These are phyloP conservation scores for Claviceps digitariae DNA, from an alignment of 2,329 filamentous ascomycete genomes.

Conservation along the genomic window DNA sequence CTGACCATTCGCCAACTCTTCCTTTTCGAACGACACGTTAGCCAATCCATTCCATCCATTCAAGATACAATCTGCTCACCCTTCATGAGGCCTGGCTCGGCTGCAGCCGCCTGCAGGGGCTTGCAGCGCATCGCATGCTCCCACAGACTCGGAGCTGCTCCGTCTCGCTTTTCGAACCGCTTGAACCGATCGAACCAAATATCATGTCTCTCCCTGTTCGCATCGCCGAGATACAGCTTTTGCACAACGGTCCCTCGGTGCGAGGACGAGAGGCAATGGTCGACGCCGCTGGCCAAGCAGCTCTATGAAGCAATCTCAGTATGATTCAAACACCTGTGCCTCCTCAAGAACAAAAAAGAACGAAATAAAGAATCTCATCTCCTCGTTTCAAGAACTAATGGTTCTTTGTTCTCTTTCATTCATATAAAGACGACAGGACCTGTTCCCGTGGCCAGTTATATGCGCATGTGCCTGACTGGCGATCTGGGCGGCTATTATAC, in stretches of 20 bases:
- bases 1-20: not conserved
- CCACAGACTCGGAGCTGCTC: not conserved
- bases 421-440: constrained; percentile 58
- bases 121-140: constrained; percentile 2
- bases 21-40: not conserved
- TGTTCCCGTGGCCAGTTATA: constrained; percentile 82
- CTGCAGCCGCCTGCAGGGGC: not conserved
- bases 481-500: constrained; percentile 92
- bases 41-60: not conserved
- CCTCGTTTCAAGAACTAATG: not conserved
- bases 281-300: constrained; percentile 79
- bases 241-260: not conserved
- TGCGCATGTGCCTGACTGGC: constrained; percentile 95
- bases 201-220: not conserved
- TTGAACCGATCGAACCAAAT: not conserved
- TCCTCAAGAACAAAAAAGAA: not conserved
- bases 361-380: not conserved
- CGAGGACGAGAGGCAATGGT: constrained; percentile 56
- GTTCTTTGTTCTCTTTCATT: not conserved
- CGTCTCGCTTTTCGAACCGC: not conserved
- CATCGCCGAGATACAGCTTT: not conserved
- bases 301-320: constrained; percentile 80
- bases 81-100: not conserved
- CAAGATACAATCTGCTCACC: no score
- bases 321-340: constrained; percentile 11